phyloP scores from a whole-genome alignment of 202 grass and related monocot species.

The Eragrostis tef region DNA sequence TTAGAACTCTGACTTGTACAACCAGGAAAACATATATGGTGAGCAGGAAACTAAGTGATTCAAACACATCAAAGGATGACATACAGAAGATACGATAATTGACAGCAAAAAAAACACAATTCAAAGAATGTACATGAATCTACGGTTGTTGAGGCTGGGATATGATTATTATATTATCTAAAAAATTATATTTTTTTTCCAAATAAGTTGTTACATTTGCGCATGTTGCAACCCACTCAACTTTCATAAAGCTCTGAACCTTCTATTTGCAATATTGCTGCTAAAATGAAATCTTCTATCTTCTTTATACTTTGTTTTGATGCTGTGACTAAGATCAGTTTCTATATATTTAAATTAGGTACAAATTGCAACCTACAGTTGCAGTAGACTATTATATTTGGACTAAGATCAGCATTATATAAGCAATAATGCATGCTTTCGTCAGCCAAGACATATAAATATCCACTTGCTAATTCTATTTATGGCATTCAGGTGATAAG shows the following conservation, averaged over 20 bases:
- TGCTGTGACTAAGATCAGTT: background rate
- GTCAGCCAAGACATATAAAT: background rate
- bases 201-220: background rate
- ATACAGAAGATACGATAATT: background rate
- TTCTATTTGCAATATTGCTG: conserved; percentile 19
- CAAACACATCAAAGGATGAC: conserved; percentile 1
- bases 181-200: background rate
- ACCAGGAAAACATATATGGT: background rate
- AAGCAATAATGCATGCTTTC: conserved; percentile 18
- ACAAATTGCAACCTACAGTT: background rate
- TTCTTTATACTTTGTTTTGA: conserved; percentile 1
- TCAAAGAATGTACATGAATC: conserved; percentile 8
- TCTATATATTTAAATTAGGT: conserved; percentile 1
- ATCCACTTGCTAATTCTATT: conserved; percentile 18
- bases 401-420: background rate
- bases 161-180: background rate
- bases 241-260: background rate
- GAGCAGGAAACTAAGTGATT: background rate
- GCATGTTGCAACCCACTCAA: background rate
- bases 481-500: conserved; percentile 73
- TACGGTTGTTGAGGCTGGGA: background rate
- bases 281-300: background rate
- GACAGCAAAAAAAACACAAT: background rate
- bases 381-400: background rate
- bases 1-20: background rate